These are phyloP conservation scores for Fusarium sp. DNA, from an alignment of 2,329 filamentous ascomycete species.

Conservation along the genomic window DNA sequence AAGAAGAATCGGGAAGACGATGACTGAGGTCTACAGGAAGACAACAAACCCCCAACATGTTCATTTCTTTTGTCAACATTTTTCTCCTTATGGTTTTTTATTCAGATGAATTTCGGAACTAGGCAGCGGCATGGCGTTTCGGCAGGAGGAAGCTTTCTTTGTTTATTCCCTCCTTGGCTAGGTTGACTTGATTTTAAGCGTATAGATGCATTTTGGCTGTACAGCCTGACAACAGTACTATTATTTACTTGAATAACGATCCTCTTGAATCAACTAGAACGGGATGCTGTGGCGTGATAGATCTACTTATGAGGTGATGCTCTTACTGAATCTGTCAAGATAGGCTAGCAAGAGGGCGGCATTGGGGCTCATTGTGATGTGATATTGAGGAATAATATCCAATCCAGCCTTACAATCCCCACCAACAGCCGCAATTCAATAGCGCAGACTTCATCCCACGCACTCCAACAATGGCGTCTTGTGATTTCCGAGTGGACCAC, in stretches of 20 bases:
- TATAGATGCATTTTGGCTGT: background rate
- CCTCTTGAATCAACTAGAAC: background rate
- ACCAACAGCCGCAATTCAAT: background rate
- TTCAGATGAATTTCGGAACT: background rate
- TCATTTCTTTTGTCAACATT: background rate
- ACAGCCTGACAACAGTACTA: background rate
- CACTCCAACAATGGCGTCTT: background rate
- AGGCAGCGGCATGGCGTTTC: slow-evolving; percentile 24
- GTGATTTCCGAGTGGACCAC: background rate
- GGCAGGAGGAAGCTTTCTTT: background rate
- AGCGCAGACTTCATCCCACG: background rate
- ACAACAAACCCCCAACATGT: too few relatives aligned
- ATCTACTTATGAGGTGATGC: background rate
- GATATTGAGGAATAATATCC: background rate
- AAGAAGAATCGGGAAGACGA: slow-evolving; percentile 17
- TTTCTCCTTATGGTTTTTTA: background rate
- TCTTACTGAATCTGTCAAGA: background rate
- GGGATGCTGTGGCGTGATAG: background rate
- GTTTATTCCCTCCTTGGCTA: background rate
- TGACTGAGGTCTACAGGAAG: background rate
- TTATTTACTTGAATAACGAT: background rate
- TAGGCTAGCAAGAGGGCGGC: background rate
- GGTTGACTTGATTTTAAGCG: background rate
- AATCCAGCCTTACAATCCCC: background rate
- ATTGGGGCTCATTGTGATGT: background rate